phyloP scores from a whole-genome alignment of 1,139 yeast species.

The Suhomyces bokatorum region DNA sequence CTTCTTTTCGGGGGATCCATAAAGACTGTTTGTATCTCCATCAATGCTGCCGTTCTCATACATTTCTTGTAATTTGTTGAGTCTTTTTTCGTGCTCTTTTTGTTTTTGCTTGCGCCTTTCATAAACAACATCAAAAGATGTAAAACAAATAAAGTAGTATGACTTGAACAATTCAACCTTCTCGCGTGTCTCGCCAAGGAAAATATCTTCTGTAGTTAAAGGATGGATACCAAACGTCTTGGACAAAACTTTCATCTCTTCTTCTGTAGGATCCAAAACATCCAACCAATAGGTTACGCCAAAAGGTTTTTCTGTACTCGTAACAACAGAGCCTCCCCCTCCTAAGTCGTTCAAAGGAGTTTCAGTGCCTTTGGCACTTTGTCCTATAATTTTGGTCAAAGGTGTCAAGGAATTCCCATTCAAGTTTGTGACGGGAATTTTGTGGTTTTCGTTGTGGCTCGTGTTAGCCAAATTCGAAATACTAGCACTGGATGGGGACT shows the following conservation, averaged over 20 bases:
- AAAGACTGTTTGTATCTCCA: constrained; percentile 20
- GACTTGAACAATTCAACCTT: constrained; percentile 89
- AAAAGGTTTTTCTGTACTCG: constrained; percentile 6
- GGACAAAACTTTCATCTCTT: constrained; percentile 90
- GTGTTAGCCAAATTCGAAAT: constrained; percentile 9
- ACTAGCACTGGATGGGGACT: constrained; percentile 17
- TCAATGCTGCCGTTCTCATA: constrained; percentile 23
- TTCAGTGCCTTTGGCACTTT: constrained; percentile 7
- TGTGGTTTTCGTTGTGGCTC: constrained; percentile 1
- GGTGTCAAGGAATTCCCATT: constrained; percentile 11
- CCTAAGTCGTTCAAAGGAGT: constrained; percentile 18
- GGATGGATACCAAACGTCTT: constrained; percentile 96
- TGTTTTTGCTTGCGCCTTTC: constrained; percentile 57
- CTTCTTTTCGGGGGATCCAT: constrained; percentile 23
- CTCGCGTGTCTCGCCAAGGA: constrained; percentile 90
- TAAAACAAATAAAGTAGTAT: constrained; percentile 89
- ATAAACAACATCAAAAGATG: constrained; percentile 85
- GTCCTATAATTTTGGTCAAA: constrained; percentile 9
- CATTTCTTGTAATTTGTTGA: constrained; percentile 43
- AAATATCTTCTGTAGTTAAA: constrained; percentile 92
- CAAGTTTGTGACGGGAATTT: constrained; percentile 6
- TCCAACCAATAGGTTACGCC: constrained; percentile 83
- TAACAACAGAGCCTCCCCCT: constrained; percentile 13
- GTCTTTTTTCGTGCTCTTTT: constrained; percentile 44
- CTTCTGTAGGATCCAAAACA: constrained; percentile 89